Base-by-base conservation (phyloP, 2,329 filamentous ascomycete species). In the Cryphonectria naterciae region DNA sequence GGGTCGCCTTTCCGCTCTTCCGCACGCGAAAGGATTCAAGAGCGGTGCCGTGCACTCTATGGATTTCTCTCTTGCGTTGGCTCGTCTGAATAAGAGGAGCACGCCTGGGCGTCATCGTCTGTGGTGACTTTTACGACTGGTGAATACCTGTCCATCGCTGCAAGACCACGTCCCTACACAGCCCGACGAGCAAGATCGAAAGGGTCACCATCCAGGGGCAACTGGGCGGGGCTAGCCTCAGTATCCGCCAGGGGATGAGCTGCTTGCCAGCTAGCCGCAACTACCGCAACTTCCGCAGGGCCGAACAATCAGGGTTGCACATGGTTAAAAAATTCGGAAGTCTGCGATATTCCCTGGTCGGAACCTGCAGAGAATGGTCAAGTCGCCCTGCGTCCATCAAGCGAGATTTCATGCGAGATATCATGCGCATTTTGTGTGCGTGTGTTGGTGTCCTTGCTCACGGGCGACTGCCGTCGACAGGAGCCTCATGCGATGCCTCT, bases 261-360 rank as follows among this genome's bases (percentile, higher is more conserved):
- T 28, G 52, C 25, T 28, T 13, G n/a, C 22, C 49, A 6, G n/a
- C 13, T 28, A 56, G n/a, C 52, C 52, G 52, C 52, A 56, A 56
- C n/a, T 56, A 4, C 52, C 52, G 52, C 52, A 56, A 56, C 52
- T 56, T 28, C 52, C 52, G 52, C 52, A 56, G 28, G 52, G 52
- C 25, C 25, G 52, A 17, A 15, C 13, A 28, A 25, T 39, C 25
- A 35, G 54, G 54, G 28, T 19, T 8, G 54, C 25, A 58, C 54
- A 35, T 58, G 28, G 54, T 58, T 32, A 28, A 19, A 19, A 32
- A 58, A 32, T 6, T 19, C 4, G 13, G 15, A 15, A 58, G 25
- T 32, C 15, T 32, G 54, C 54, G 28, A 58, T 58, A 17, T 58
- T 32, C 32, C 7, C 28, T 58, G 54, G 4, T 8, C 54, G 19